Conservation (phyloP, 2,329 filamentous ascomycete species). For the Aspergillus quadrilineatus region DNA sequence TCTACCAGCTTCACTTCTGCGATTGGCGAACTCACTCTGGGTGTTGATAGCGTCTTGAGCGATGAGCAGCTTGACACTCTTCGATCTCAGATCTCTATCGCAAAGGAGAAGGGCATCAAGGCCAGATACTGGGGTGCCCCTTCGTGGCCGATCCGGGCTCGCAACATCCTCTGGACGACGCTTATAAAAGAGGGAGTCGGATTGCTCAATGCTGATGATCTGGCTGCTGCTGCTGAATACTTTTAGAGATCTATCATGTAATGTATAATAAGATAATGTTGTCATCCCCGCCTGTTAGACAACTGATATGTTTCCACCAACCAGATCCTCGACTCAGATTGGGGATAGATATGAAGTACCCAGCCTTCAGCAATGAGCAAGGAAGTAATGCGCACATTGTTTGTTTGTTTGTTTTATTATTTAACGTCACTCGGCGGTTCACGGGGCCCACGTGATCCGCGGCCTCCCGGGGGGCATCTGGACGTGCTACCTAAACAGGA, state of each 20-base stretch:
- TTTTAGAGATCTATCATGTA: conserved; percentile 22
- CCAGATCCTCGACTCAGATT: not conserved
- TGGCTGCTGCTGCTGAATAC: conserved; percentile 50
- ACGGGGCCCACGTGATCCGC: too few species aligned
- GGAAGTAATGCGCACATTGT: too few species aligned
- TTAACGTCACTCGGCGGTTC: too few species aligned
- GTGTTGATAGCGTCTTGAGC: conserved; percentile 35
- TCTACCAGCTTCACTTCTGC: conserved; percentile 50
- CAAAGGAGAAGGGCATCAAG: conserved; percentile 58
- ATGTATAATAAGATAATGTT: not conserved
- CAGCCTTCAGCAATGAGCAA: not conserved
- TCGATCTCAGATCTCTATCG: conserved; percentile 52
- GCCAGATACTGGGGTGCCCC: conserved; percentile 65
- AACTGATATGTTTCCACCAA: not conserved
- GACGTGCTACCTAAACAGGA: too few species aligned
- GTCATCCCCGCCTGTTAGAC: not conserved
- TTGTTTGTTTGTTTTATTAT: too few species aligned
- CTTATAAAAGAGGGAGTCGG: conserved; percentile 60
- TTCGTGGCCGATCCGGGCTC: conserved; percentile 57
- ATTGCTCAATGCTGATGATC: conserved; percentile 64
- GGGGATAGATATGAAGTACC: not conserved
- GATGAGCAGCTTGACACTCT: conserved; percentile 51
- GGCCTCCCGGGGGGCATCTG: too few species aligned
- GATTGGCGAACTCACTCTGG: conserved; percentile 39
- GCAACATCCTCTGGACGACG: conserved; percentile 59